These are phyloP conservation scores for Eremothecium sinecaudum DNA, from an alignment of 1,139 yeast species.

Conservation along the genomic window DNA sequence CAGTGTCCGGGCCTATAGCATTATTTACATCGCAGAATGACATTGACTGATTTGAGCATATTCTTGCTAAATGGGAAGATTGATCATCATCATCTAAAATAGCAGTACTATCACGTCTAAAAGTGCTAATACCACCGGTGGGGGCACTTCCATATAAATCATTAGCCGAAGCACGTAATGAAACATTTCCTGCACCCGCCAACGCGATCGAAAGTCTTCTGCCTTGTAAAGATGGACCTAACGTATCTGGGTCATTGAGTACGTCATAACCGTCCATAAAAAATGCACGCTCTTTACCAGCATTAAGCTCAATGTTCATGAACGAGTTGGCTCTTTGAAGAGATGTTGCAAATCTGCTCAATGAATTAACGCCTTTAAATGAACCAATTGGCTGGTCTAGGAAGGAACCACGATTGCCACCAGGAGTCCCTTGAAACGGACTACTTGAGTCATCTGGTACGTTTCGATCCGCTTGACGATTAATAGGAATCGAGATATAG, in stretches of 20 bases:
- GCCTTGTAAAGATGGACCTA: constrained; percentile 58
- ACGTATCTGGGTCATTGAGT: constrained; percentile 60
- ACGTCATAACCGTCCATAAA: constrained; percentile 48
- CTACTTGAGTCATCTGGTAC: constrained; percentile 7
- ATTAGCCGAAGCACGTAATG: constrained; percentile 20
- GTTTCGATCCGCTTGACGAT: constrained; percentile 15
- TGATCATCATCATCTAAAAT: constrained; percentile 8
- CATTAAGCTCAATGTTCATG: constrained; percentile 41
- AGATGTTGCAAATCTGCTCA: constrained; percentile 72
- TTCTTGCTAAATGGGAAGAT: constrained; percentile 5
- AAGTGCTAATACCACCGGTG: constrained; percentile 8
- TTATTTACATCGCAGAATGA: constrained; percentile 16
- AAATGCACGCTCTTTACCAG: constrained; percentile 38
- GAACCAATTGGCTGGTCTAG: constrained; percentile 33
- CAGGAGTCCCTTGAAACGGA: constrained; percentile 1
- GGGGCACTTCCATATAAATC: constrained; percentile 19
- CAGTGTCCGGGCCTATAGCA: constrained; percentile 22
- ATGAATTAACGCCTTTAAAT: constrained; percentile 54
- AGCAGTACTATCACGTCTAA: constrained; percentile 8
- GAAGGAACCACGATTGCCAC: constrained; percentile 18
- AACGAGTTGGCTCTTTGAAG: constrained; percentile 69
- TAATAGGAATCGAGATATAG: constrained; percentile 30
- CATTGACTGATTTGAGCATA: constrained; percentile 8
- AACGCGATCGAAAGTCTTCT: constrained; percentile 51
- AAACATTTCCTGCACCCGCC: constrained; percentile 14